Percentiles rank a stretch among this genome's conserved stretches.
These are phyloP conservation scores for Fusarium veterinarium DNA, from an alignment of 2,329 filamentous ascomycete genomes.

Conservation along the genomic window DNA sequence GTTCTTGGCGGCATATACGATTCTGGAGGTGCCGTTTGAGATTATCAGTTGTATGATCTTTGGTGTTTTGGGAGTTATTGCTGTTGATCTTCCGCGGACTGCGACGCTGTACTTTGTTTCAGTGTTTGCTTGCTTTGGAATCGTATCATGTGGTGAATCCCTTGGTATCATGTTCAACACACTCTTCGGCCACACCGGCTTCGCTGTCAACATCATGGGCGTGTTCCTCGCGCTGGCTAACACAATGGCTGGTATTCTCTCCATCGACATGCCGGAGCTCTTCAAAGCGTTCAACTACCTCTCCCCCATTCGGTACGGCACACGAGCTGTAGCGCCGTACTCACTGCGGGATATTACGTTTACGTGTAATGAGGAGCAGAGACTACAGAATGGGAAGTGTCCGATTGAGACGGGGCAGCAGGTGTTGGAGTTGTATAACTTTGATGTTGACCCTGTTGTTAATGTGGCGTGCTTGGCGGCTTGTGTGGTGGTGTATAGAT, in stretches of 20 bases:
- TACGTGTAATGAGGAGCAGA: constrained; percentile 70
- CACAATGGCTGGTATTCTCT: constrained; percentile 77
- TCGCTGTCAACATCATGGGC: constrained; percentile 78
- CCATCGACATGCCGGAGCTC: constrained; percentile 74
- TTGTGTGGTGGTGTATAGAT: constrained; percentile 72
- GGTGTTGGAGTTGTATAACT: constrained; percentile 73
- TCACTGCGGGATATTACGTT: constrained; percentile 71
- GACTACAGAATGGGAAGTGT: constrained; percentile 69
- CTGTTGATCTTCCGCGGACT: constrained; percentile 72
- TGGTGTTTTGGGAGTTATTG: constrained; percentile 71
- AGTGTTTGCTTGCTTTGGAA: constrained; percentile 76
- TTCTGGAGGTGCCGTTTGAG: constrained; percentile 79
- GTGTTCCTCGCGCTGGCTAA: constrained; percentile 77
- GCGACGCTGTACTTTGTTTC: constrained; percentile 74
- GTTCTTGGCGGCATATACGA: constrained; percentile 77
- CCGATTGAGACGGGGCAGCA: constrained; percentile 74
- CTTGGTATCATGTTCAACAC: constrained; percentile 86
- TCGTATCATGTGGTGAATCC: constrained; percentile 80
- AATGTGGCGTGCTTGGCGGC: constrained; percentile 73
- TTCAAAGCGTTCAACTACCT: constrained; percentile 78
- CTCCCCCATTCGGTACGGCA: constrained; percentile 75
- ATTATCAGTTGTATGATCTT: constrained; percentile 73
- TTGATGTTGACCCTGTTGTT: constrained; percentile 69
- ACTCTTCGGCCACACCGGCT: constrained; percentile 77
- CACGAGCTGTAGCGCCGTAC: constrained; percentile 74